Conservation (phyloP, 352 stramenopile genomes). For the Phytophthora pseudosyringae region DNA sequence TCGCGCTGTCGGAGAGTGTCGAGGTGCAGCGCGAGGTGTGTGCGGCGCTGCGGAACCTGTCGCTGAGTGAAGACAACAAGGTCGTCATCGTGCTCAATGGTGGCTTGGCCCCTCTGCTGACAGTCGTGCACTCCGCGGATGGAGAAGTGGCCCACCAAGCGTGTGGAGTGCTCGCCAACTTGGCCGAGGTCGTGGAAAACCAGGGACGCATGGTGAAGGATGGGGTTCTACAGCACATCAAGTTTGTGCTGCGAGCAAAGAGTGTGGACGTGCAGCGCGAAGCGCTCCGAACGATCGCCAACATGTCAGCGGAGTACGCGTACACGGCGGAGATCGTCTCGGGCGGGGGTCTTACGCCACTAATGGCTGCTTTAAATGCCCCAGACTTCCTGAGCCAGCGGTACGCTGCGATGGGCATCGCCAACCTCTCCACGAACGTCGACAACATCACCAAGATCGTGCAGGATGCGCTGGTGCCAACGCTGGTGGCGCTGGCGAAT, state of each 20-base stretch:
- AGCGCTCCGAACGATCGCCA: conserved; percentile 93
- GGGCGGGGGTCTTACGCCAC: conserved; percentile 86
- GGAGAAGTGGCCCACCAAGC: conserved; percentile 92
- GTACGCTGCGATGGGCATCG: conserved; percentile 95
- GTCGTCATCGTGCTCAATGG: conserved; percentile 91
- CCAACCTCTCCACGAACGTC: conserved; percentile 94
- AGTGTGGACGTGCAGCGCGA: conserved; percentile 95
- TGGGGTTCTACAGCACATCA: conserved; percentile 96
- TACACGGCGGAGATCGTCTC: conserved; percentile 94
- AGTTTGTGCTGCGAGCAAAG: conserved; percentile 94
- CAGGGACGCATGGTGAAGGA: conserved; percentile 95
- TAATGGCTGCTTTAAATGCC: conserved; percentile 90
- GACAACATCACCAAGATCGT: conserved; percentile 92
- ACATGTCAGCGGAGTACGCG: conserved; percentile 95
- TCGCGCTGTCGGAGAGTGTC: conserved; percentile 85
- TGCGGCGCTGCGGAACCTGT: conserved; percentile 92
- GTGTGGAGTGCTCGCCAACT: conserved; percentile 92
- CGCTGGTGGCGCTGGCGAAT: conserved; percentile 87
- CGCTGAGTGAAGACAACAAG: conserved; percentile 93
- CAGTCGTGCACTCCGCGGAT: conserved; percentile 91
- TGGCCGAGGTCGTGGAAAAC: conserved; percentile 95
- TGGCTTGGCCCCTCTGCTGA: conserved; percentile 82
- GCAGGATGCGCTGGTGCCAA: conserved; percentile 89
- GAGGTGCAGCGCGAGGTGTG: conserved; percentile 95
- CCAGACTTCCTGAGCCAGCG: conserved; percentile 93